These are phyloP conservation scores for Aureobasidium namibiae DNA, from an alignment of 2,329 filamentous ascomycete species.

Conservation along the genomic window DNA sequence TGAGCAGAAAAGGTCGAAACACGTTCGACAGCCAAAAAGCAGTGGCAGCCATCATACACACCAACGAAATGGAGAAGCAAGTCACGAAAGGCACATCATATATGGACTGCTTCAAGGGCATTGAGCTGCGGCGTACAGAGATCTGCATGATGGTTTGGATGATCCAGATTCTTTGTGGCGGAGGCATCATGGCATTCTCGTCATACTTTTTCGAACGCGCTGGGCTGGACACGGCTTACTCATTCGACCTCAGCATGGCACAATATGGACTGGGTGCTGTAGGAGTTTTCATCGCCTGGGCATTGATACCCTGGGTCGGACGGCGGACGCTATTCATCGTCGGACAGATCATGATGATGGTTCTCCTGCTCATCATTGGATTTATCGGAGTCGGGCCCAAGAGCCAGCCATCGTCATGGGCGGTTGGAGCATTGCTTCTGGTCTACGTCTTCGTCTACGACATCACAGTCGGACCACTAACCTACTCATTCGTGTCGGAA, in stretches of 20 bases:
- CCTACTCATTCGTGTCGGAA: constrained; percentile 25
- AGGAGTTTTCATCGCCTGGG: constrained; percentile 24
- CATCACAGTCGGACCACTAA: constrained; percentile 24
- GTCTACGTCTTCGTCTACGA: constrained; percentile 36
- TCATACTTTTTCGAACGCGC: constrained; percentile 34
- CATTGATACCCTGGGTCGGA: constrained; percentile 30
- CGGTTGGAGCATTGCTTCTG: constrained; percentile 41
- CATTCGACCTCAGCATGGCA: constrained; percentile 31
- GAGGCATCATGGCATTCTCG: constrained; percentile 28
- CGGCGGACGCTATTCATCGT: constrained; percentile 33
- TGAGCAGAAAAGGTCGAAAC: constrained; percentile 15
- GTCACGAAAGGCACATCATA: constrained; percentile 40
- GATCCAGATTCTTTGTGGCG: constrained; percentile 27
- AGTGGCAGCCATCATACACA: constrained; percentile 32
- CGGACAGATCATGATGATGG: constrained; percentile 26
- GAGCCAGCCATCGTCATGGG: constrained; percentile 26
- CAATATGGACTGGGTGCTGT: constrained; percentile 22
- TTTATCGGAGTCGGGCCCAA: constrained; percentile 16
- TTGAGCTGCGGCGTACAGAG: constrained; percentile 40
- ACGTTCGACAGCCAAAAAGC: constrained; percentile 23
- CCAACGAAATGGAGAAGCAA: constrained; percentile 46
- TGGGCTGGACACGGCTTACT: constrained; percentile 25
- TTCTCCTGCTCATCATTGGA: constrained; percentile 21
- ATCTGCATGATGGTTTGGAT: constrained; percentile 31
- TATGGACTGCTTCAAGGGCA: constrained; percentile 44